These are phyloP conservation scores for Poronia punctata DNA, from an alignment of 495 filamentous ascomycete genomes.

Conservation along the genomic window DNA sequence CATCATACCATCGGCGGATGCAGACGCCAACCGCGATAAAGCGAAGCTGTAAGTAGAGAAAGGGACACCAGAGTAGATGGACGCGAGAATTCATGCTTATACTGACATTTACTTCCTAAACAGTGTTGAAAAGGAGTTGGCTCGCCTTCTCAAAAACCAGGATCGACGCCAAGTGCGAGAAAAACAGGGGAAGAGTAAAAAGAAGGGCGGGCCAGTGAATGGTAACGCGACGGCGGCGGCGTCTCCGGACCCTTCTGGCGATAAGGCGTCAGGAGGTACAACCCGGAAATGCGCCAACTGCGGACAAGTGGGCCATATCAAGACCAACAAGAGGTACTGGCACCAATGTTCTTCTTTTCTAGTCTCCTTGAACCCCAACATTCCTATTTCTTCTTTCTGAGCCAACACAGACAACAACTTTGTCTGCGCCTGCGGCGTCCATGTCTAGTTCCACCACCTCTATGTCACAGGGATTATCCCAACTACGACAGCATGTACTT, in stretches of 20 bases:
- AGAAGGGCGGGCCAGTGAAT: conserved; percentile 33
- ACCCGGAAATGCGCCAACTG: conserved; percentile 96
- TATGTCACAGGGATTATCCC: too few species aligned
- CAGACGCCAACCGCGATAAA: conserved; percentile 48
- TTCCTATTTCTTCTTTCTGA: background rate
- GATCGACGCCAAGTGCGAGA: conserved; percentile 87
- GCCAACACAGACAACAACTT: too few species aligned
- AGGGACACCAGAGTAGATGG: conserved; percentile 30
- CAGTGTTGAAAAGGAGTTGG: conserved; percentile 71
- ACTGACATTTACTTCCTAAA: conserved; percentile 15
- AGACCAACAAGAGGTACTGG: conserved; percentile 92
- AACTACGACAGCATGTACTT: too few species aligned
- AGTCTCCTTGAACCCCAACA: conserved; percentile 5
- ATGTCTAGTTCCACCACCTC: too few species aligned
- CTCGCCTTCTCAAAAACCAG: conserved; percentile 79
- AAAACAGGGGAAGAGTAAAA: conserved; percentile 64
- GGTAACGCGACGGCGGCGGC: conserved; percentile 40
- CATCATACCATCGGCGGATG: conserved; percentile 62
- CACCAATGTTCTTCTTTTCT: conserved; percentile 15
- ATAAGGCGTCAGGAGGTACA: conserved; percentile 52
- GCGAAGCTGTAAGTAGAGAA: conserved; percentile 48
- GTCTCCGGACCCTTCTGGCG: conserved; percentile 40
- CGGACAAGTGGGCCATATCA: conserved; percentile 92
- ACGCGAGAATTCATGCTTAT: too few species aligned
- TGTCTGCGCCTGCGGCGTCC: too few species aligned